Evolutionary conservation across 177 flowering plant genomes (phyloP), one percentile per base, ranked within the genome.

Genomic region (Vitis hybrid): DNA sequence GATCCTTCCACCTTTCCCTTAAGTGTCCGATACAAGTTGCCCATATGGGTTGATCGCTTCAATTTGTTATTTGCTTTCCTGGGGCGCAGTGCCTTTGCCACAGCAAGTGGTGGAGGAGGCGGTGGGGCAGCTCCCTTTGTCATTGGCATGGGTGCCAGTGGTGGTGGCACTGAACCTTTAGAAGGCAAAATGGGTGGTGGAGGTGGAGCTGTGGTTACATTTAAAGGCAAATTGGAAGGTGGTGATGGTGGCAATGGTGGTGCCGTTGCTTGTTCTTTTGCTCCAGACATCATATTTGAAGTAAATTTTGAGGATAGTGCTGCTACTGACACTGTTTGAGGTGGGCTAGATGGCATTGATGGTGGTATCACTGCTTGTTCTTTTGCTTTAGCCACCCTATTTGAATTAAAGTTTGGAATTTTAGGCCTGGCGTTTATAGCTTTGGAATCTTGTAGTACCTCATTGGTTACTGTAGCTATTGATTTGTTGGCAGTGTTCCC

Each of bases 1-100:
- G 80, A 78, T 49, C 92, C 94, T 80, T 90, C 94, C 54, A 90
- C 81, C 73, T 85, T 90, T 17, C 84, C 85, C 66, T 90, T 88
- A 19, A 90, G 90, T 64, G 72, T 50, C 32, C 90, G 77, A 69
- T 90, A 90, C 64, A 90, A 72, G 65, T 80, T 83, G 5, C 87
- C 88, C 84, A 90, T 85, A 17, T 88, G 84, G 15, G 85, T 68
- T 57, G 94, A 88, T 78, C 94, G 84, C 76, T 78, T 85, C 80
- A 90, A 65, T 59, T 88, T 90, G 6, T 86, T 81, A 49, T 52
- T 65, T 57, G 81, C 78, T 78, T 84, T 86, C 83, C 80, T 88
- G 11, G 85, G 79, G 40, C 86, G 86, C 54, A 84, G 74, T 48
- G 80, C 72, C 71, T 60, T 82, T 56, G 69, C 64, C 1, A 65